Conservation (phyloP, 1,284 basidiomycete genomes). For the Ustilago loliicola region DNA sequence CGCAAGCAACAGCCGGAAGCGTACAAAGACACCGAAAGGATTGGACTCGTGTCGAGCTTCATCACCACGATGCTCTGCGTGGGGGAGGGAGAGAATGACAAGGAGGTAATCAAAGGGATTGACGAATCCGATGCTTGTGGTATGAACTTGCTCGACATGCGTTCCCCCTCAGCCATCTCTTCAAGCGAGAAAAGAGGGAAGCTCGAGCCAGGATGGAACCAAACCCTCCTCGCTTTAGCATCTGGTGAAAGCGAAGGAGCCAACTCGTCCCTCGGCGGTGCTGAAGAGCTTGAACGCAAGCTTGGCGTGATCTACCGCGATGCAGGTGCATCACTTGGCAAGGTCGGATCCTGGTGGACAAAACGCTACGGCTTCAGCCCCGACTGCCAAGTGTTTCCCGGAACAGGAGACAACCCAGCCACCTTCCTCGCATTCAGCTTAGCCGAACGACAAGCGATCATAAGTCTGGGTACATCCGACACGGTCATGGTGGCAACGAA, state of each 20-base stretch:
- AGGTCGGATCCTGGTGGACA: constrained; percentile 80
- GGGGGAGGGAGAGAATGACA: constrained; percentile 68
- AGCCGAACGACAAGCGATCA: constrained; percentile 84
- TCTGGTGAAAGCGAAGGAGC: constrained; percentile 69
- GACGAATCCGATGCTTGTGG: constrained; percentile 83
- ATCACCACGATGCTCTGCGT: constrained; percentile 81
- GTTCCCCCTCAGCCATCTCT: constrained; percentile 80
- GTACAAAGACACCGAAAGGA: constrained; percentile 79
- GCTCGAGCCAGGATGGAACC: constrained; percentile 60
- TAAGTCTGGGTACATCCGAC: constrained; percentile 91
- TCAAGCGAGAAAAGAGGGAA: constrained; percentile 70
- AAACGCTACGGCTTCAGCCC: constrained; percentile 81
- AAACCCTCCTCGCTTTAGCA: constrained; percentile 67
- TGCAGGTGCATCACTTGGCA: constrained; percentile 78
- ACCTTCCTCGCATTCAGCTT: constrained; percentile 80
- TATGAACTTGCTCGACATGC: constrained; percentile 80
- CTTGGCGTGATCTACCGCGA: constrained; percentile 82
- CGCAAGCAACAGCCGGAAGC: constrained; percentile 75
- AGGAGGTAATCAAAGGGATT: constrained; percentile 75
- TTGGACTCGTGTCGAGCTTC: constrained; percentile 86
- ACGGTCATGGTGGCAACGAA: constrained; percentile 81
- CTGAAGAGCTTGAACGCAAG: constrained; percentile 78
- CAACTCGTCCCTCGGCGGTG: constrained; percentile 65
- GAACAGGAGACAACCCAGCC: constrained; percentile 92
- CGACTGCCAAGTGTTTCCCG: constrained; percentile 85